These are phyloP conservation scores for Leptomonas seymouri DNA, from an alignment of 208 protist species.

Conservation along the genomic window DNA sequence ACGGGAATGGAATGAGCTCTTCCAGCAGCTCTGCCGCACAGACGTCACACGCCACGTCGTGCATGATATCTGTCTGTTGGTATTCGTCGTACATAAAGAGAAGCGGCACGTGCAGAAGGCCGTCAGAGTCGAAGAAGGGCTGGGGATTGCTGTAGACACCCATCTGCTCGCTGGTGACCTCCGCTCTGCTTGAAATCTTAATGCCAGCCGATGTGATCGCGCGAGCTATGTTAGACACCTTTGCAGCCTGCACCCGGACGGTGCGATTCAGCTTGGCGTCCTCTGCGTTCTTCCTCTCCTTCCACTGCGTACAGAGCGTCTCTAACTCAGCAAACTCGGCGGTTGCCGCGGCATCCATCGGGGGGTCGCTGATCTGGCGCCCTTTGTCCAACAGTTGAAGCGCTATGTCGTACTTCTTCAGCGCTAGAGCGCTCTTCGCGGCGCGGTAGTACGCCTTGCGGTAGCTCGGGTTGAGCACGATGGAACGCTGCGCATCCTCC, in stretches of 20 bases:
- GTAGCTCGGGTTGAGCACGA: constrained; percentile 82
- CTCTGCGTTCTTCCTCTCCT: constrained; percentile 31
- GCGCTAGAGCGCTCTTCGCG: constrained; percentile 68
- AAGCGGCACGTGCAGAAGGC: constrained; percentile 87
- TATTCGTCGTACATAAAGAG: constrained; percentile 96
- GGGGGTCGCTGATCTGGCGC: constrained; percentile 31
- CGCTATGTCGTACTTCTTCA: constrained; percentile 80
- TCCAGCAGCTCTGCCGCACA: constrained; percentile 65
- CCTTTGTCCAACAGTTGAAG: constrained; percentile 65
- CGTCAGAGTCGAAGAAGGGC: constrained; percentile 80
- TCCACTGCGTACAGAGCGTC: constrained; percentile 28
- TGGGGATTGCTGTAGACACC: constrained; percentile 71
- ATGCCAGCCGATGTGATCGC: constrained; percentile 74
- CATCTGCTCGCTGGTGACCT: constrained; percentile 90
- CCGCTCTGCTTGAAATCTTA: constrained; percentile 41
- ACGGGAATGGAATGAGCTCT: constrained; percentile 88
- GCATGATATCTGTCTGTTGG: constrained; percentile 92
- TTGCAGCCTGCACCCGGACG: constrained; percentile 47
- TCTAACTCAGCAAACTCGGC: constrained; percentile 74
- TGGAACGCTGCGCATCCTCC: constrained; percentile 79
- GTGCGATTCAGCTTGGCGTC: constrained; percentile 40
- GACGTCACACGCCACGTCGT: constrained; percentile 86
- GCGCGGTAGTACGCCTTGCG: constrained; percentile 88
- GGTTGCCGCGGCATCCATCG: constrained; percentile 33
- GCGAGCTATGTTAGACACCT: constrained; percentile 64